Base-by-base conservation (phyloP, 805 yeast genomes). In the Candida chauliodis region DNA sequence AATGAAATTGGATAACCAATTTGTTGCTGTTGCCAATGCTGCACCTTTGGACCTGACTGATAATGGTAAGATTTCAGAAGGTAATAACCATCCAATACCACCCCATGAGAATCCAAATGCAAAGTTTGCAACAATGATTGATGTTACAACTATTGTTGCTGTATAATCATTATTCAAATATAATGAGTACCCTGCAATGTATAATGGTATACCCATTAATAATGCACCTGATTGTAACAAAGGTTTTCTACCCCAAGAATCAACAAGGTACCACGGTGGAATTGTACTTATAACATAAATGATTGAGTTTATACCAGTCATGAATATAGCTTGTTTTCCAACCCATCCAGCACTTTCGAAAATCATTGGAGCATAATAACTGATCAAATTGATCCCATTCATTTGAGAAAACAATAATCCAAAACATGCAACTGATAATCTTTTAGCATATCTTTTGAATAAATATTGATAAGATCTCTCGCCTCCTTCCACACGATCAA, bases 271-370 rank as follows among this genome's bases (percentile, higher is more conserved):
- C 96, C 97, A 89, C 0, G 96, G 95, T 1, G 95, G 91, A 19
- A 89, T 66, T 0, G 96, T 87, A 32, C 87, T 75, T 17, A 56
- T 30, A 13, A 66, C 45, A 47, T 68, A 68, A 19, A 68, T 55
- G 14, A 68, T 48, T 8, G 72, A 59, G 49, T 68, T 68, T 40
- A 85, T 71, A 16, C 97, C 97, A 0, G 97, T 87, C 95, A 89
- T 85, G 46, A 88, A 72, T 45, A 89, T 78, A 2, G 96, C 96
- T 47, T 79, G 77, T 43, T 95, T 70, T 18, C 96, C 96, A 6
- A 73, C 61, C 96, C 96, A 90, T 19, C 97, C 97, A 2, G 96
- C 96, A 50, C 85, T 85, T 58, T 90, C 96, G 60, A 89, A 90
- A 34, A 89, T 95, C 60, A 90, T 66, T 2, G 96, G 96, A 2